Evolutionary conservation across 164 flowering plant species (phyloP).

Genomic region (Cinnamomum chago): DNA sequence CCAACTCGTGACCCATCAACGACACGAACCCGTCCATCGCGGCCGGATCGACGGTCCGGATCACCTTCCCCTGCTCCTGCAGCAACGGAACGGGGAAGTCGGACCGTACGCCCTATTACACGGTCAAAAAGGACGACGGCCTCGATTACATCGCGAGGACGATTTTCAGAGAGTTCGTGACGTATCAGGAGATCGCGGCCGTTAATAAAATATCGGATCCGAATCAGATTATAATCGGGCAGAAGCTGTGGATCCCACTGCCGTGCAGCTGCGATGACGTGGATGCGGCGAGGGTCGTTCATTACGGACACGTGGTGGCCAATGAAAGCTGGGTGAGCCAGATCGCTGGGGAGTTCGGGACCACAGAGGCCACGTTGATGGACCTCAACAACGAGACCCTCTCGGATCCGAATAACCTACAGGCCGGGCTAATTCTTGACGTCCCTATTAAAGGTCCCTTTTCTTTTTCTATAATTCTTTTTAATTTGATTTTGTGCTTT

Average conservation of each 20-base stretch:
- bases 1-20: slow-evolving; percentile 49
- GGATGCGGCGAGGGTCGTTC: slow-evolving; percentile 42
- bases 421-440: slow-evolving; percentile 54
- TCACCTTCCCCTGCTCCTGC: slow-evolving; percentile 75
- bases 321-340: slow-evolving; percentile 34
- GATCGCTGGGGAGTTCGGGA: slow-evolving; percentile 54
- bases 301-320: slow-evolving; percentile 60
- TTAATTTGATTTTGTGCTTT: too few species aligned
- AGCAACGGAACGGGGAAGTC: slow-evolving; percentile 54
- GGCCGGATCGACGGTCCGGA: slow-evolving; percentile 30
- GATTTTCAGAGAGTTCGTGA: slow-evolving; percentile 38
- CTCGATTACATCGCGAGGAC: slow-evolving; percentile 49
- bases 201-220: slow-evolving; percentile 39
- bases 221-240: slow-evolving; percentile 30
- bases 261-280: slow-evolving; percentile 83
- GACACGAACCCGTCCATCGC: slow-evolving; percentile 16
- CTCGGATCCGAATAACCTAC: slow-evolving; percentile 25
- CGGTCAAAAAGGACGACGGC: slow-evolving; percentile 39
- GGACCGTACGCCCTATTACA: slow-evolving; percentile 43
- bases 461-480: background rate
- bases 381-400: slow-evolving; percentile 30
- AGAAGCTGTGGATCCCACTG: slow-evolving; percentile 57
- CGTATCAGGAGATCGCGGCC: slow-evolving; percentile 35
- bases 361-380: slow-evolving; percentile 29
- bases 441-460: slow-evolving; percentile 57